These are phyloP conservation scores for Diaporthe capsici DNA, from an alignment of 2,329 filamentous ascomycete genomes.

Conservation along the genomic window DNA sequence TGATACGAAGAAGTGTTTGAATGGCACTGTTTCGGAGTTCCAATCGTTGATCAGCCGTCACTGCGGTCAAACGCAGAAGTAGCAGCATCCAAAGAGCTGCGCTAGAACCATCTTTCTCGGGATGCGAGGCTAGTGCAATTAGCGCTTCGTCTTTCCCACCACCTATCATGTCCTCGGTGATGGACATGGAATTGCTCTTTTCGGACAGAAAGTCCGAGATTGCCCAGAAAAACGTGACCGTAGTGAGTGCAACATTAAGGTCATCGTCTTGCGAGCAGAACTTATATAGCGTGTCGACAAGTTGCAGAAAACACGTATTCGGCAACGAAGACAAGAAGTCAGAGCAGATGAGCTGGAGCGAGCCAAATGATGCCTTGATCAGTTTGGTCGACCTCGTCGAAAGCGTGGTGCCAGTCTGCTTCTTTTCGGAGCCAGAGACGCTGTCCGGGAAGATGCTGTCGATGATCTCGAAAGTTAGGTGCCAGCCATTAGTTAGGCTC, in stretches of 20 bases:
- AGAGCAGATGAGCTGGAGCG: conserved; percentile 92
- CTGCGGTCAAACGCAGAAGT: conserved; percentile 77
- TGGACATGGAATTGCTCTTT: conserved; percentile 69
- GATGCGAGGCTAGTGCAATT: conserved; percentile 69
- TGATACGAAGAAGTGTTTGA: conserved; percentile 90
- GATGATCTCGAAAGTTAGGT: conserved; percentile 87
- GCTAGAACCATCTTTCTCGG: conserved; percentile 72
- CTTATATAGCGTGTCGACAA: conserved; percentile 89
- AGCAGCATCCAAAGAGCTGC: conserved; percentile 85
- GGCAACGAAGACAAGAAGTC: conserved; percentile 87
- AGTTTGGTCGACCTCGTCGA: conserved; percentile 78
- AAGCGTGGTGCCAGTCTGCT: conserved; percentile 54
- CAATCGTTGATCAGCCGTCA: conserved; percentile 78
- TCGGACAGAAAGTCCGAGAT: conserved; percentile 87
- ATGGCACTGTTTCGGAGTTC: conserved; percentile 90
- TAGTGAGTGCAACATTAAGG: conserved; percentile 94
- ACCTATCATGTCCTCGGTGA: conserved; percentile 69
- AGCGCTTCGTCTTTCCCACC: conserved; percentile 70
- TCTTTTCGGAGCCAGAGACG: conserved; percentile 52
- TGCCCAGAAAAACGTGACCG: conserved; percentile 96
- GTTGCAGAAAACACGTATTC: conserved; percentile 78
- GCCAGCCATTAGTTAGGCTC: conserved; percentile 85
- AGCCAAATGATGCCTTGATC: conserved; percentile 89
- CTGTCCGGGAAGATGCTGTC: conserved; percentile 79
- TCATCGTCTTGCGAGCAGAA: conserved; percentile 94